phyloP scores from a whole-genome alignment of 148 eudicot genomes.

The Vaccinium corymbosum region DNA sequence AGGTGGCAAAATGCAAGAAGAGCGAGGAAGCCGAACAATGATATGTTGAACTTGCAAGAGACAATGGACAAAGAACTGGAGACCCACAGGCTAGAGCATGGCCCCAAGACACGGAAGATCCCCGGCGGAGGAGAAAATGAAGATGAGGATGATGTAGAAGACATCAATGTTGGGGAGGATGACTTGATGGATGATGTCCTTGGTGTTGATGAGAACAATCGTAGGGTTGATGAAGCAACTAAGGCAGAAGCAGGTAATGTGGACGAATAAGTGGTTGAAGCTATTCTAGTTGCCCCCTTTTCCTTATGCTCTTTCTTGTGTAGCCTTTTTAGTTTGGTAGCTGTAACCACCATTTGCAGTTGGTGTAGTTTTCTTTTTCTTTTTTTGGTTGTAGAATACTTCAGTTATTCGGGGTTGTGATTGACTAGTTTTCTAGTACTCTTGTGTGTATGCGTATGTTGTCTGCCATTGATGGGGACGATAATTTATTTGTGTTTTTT shows the following conservation, averaged over 20 bases:
- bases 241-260: constrained; percentile 47
- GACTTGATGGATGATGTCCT: constrained; percentile 93
- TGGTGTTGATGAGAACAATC: constrained; percentile 58
- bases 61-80: constrained; percentile 97
- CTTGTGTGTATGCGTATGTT: no score
- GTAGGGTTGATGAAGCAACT: constrained; percentile 49
- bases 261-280: constrained; percentile 22
- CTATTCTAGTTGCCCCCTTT: not conserved
- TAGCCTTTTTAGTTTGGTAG: not conserved
- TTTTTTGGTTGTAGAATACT: not conserved
- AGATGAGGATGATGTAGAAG: constrained; percentile 98
- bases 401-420: not conserved
- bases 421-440: not conserved
- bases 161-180: constrained; percentile 83
- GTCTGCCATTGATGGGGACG: not conserved
- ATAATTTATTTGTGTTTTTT: not conserved
- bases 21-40: constrained; percentile 51
- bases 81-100: constrained; percentile 90
- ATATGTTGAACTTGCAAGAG: constrained; percentile 72
- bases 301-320: not conserved
- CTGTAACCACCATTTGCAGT: not conserved
- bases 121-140: constrained; percentile 57
- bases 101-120: constrained; percentile 83
- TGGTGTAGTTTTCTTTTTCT: not conserved
- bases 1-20: constrained; percentile 75